Percentiles rank a stretch among this genome's conserved stretches.
Evolutionary conservation across 371 early-diverging fungal species (phyloP).

Genomic region (Mucor sp.): DNA sequence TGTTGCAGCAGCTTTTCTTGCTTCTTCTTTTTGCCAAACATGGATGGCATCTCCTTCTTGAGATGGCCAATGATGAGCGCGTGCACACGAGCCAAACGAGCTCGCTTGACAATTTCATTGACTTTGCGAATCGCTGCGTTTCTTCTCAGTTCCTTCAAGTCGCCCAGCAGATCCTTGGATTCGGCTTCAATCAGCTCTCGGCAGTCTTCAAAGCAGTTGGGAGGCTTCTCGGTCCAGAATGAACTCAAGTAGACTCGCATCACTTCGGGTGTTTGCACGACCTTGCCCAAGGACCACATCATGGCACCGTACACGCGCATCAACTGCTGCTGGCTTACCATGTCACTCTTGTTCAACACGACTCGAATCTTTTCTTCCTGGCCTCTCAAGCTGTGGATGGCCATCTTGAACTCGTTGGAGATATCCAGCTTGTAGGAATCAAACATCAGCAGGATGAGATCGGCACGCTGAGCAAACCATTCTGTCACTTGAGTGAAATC

Average conservation of each 20-base stretch:
- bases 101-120: slow-evolving; percentile 89
- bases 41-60: slow-evolving; percentile 77
- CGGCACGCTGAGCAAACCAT: slow-evolving; percentile 88
- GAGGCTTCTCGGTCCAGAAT: slow-evolving; percentile 79
- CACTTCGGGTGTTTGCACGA: slow-evolving; percentile 87
- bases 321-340: slow-evolving; percentile 83
- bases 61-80: slow-evolving; percentile 81
- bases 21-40: slow-evolving; percentile 81
- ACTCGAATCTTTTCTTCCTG: slow-evolving; percentile 87
- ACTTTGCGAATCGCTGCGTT: slow-evolving; percentile 84
- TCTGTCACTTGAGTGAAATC: slow-evolving; percentile 80
- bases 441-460: slow-evolving; percentile 83
- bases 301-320: slow-evolving; percentile 91
- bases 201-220: slow-evolving; percentile 74
- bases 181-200: slow-evolving; percentile 73
- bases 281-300: slow-evolving; percentile 94
- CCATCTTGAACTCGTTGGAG: slow-evolving; percentile 85
- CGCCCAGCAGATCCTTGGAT: slow-evolving; percentile 75
- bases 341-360: slow-evolving; percentile 87
- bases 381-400: slow-evolving; percentile 74
- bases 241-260: slow-evolving; percentile 82
- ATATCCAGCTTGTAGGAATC: slow-evolving; percentile 91
- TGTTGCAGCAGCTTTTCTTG: slow-evolving; percentile 73
- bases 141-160: slow-evolving; percentile 72
- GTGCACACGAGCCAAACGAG: slow-evolving; percentile 77